phyloP scores from a whole-genome alignment of 306 rosid genomes.

The Gastrolobium bilobum region DNA sequence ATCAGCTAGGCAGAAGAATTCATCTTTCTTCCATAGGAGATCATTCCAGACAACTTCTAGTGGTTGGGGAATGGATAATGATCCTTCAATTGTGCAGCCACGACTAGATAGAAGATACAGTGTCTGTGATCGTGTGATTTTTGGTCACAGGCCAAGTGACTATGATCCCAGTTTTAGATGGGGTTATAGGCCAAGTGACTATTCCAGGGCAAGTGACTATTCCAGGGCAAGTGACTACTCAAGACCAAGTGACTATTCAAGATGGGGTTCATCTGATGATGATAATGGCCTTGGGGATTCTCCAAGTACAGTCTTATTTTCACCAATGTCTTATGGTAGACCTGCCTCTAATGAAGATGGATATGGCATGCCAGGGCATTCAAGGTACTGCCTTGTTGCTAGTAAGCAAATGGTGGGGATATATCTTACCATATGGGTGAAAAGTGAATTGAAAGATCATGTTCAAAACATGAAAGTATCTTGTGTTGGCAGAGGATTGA shows the following conservation, averaged over 20 bases:
- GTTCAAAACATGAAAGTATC: slow-evolving; percentile 94
- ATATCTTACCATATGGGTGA: slow-evolving; percentile 97
- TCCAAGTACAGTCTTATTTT: slow-evolving; percentile 87
- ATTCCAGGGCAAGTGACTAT: slow-evolving; percentile 80
- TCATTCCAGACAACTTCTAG: slow-evolving; percentile 88
- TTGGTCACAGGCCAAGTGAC: slow-evolving; percentile 85
- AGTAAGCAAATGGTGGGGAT: slow-evolving; percentile 99
- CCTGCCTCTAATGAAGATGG: slow-evolving; percentile 83
- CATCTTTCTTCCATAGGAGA: slow-evolving; percentile 91
- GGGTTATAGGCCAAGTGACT: slow-evolving; percentile 93
- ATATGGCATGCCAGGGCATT: slow-evolving; percentile 76
- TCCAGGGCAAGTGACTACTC: slow-evolving; percentile 79
- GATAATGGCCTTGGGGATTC: slow-evolving; percentile 92
- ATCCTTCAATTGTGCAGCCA: slow-evolving; percentile 80
- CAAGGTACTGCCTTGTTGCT: slow-evolving; percentile 95
- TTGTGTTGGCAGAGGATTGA: slow-evolving; percentile 97
- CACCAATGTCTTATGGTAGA: slow-evolving; percentile 88
- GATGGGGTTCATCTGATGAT: slow-evolving; percentile 99
- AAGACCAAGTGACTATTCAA: slow-evolving; percentile 83
- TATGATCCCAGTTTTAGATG: slow-evolving; percentile 77
- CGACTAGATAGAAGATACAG: slow-evolving; percentile 91
- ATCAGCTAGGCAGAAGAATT: slow-evolving; percentile 91
- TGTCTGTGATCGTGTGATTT: slow-evolving; percentile 94
- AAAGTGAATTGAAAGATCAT: slow-evolving; percentile 88
- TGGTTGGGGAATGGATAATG: slow-evolving; percentile 91